Percentiles rank a stretch among this genome's conserved stretches.
phyloP scores from a whole-genome alignment of 257 asterid species.

The Nicotiana undulata region DNA sequence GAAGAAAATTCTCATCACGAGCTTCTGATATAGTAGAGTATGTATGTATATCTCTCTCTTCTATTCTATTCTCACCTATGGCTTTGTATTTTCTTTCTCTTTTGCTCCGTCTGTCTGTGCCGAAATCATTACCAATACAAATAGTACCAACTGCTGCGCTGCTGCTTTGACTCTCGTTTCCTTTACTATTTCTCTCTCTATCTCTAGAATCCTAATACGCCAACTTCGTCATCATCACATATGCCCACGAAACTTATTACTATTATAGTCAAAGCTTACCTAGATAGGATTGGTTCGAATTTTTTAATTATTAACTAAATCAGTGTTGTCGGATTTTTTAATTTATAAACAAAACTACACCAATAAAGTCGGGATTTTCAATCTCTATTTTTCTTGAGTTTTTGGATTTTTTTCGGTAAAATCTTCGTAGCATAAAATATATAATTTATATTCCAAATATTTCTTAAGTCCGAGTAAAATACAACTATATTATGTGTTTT shows the following conservation, averaged over 20 bases:
- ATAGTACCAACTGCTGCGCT: slow-evolving; percentile 18
- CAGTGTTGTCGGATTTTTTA: too few relatives aligned
- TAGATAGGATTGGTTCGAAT: too few relatives aligned
- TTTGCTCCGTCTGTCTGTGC: not conserved
- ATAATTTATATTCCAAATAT: too few relatives aligned
- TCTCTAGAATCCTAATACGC: slow-evolving; percentile 6
- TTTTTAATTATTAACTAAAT: too few relatives aligned
- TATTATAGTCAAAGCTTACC: too few relatives aligned
- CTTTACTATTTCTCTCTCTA: not conserved
- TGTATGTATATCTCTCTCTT: not conserved
- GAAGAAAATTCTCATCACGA: slow-evolving; percentile 9
- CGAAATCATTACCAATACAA: slow-evolving; percentile 28
- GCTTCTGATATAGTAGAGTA: not conserved
- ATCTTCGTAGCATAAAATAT: too few relatives aligned
- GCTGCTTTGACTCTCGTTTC: slow-evolving; percentile 12
- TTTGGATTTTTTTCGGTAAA: too few relatives aligned
- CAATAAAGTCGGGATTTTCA: too few relatives aligned
- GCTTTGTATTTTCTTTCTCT: not conserved
- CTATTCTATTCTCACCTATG: not conserved
- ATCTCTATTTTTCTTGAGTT: too few relatives aligned
- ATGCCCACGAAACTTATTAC: not conserved
- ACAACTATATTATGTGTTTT: too few relatives aligned
- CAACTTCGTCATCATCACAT: not conserved
- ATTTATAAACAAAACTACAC: too few relatives aligned
- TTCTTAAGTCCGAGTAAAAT: too few relatives aligned